Base-by-base conservation (phyloP, 1,284 basidiomycete genomes). In the Sporisorium reilianum region DNA sequence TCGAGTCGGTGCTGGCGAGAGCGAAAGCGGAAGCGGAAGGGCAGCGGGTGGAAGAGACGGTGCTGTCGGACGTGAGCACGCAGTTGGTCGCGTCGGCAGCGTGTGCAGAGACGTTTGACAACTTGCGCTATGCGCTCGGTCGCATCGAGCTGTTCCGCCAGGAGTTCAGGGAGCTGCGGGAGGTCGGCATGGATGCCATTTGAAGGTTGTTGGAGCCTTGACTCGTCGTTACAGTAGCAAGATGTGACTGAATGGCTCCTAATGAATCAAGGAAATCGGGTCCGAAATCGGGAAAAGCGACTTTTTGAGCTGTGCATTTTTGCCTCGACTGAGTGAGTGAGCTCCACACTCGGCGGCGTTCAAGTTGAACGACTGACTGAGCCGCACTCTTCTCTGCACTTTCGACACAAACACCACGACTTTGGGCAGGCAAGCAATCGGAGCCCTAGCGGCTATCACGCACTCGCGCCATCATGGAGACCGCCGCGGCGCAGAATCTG, bases 81-180 rank as follows among this genome's bases (percentile, higher is more conserved):
- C 30, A 55, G 28, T 14, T 12, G 3, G 54, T 53, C 6, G 25
- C 50, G n/a, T 60, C 61, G 3, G 69, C 68, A n/a, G 72, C 59
- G 9, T 58, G 64, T 49, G 63, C 71, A 11, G 80, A 81, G 26
- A 75, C 55, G 25, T 83, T 83, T 53, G 82, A 83, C 49, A 81
- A 83, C 42, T 45, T 81, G 44, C 78, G 82, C 16, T 83, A 80
- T 49, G 70, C 80, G 8, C 66, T 82, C 14, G 79, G 80, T 14
- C 71, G 81, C 30, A 73, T 82, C 40, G 81, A 83, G 53, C 66
- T 81, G 4, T 83, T 83, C 73, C 75, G 80, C 1, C 55, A 64
- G 6, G 80, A 81, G 50, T 70, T 81, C 14, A 51, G 25, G 12
- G 57, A 48, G 45, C 76, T 79, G 30, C 53, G 60, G 26, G 44